A percentile compares a stretch with the other conserved stretches of the same genome.
Evolutionary conservation across 2,329 filamentous ascomycete genomes (phyloP).

Genomic region (Nemania abortiva): DNA sequence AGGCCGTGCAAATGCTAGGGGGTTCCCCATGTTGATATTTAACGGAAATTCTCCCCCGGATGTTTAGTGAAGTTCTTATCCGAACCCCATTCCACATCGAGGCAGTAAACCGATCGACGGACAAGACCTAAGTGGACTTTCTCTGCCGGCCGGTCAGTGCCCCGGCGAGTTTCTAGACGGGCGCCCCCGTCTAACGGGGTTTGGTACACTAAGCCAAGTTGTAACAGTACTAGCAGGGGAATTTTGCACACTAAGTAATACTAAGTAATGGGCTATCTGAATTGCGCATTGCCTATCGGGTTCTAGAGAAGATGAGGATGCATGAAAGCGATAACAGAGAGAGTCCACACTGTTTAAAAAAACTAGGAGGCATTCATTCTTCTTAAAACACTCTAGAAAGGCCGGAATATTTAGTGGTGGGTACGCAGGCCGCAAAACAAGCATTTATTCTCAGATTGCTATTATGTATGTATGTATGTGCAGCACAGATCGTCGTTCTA

Average conservation of each 20-base stretch:
- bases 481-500: background rate
- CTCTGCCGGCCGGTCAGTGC: background rate
- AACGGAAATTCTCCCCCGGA: slow-evolving; percentile 18
- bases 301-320: background rate
- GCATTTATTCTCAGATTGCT: background rate
- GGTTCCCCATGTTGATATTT: slow-evolving; percentile 27
- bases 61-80: slow-evolving; percentile 4
- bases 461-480: background rate
- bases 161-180: background rate
- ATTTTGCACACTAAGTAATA: background rate
- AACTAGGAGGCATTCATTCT: background rate
- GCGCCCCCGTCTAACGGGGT: background rate
- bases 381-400: background rate
- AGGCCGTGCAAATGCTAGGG: slow-evolving; percentile 17
- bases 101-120: slow-evolving; percentile 17
- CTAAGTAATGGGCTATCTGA: background rate
- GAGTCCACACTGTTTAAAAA: background rate
- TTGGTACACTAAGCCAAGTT: slow-evolving; percentile 16
- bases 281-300: background rate
- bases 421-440: background rate
- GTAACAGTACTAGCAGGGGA: slow-evolving; percentile 28
- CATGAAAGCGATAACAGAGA: slow-evolving; percentile 2
- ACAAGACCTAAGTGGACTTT: slow-evolving; percentile 8
- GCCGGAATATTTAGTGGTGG: background rate
- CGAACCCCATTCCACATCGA: slow-evolving; percentile 4